Evolutionary conservation across 202 grass and related monocot species (phyloP), one percentile per base, ranked within the genome.

Genomic region (Thinopyrum obtusiflorum): DNA sequence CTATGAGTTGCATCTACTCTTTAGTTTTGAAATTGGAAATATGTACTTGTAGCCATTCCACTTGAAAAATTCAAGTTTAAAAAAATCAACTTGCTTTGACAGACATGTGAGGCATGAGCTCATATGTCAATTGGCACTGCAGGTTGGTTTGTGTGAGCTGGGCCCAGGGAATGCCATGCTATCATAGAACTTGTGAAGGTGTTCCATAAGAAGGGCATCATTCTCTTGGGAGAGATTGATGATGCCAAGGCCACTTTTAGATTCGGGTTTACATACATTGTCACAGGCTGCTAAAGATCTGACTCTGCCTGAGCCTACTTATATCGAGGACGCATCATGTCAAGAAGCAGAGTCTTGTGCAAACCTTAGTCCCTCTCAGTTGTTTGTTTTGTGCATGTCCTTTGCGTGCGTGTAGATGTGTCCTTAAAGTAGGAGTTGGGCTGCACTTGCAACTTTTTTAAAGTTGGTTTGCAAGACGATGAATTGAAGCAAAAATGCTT

Each of bases 51-150:
- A 76, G 76, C 20, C 39, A 76, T 53, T 36, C 21, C 40, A 33
- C 15, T 24, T 11, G 20, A 49, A 76, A 64, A 26, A 26, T 20
- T 65, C 2, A 84, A 76, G 13, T 65, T 84, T 3, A 53, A 65
- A 6, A 76, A 53, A 84, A 53, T 65, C 40, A 28, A 76, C 59
- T 65, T 65, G 59, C 40, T 65, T n/a, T 76, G 60, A 51, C 79
- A 68, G 37, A 31, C 25, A 81, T 53, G 63, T 23, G 11, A 35
- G 49, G 23, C 36, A 27, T 20, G 17, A n/a, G 25, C 17, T 55
- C 68, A 64, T 39, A 65, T 64, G 18, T 49, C n/a, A 63, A 63
- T 51, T 44, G 24, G 37, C 31, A 82, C 46, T 59, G 9, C 9
- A 57, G 21, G 12, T 57, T 23, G 4, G 17, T 53, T 53, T 53